Base-by-base conservation (phyloP, 2,329 filamentous ascomycete species). In the Diaporthe humulicola region DNA sequence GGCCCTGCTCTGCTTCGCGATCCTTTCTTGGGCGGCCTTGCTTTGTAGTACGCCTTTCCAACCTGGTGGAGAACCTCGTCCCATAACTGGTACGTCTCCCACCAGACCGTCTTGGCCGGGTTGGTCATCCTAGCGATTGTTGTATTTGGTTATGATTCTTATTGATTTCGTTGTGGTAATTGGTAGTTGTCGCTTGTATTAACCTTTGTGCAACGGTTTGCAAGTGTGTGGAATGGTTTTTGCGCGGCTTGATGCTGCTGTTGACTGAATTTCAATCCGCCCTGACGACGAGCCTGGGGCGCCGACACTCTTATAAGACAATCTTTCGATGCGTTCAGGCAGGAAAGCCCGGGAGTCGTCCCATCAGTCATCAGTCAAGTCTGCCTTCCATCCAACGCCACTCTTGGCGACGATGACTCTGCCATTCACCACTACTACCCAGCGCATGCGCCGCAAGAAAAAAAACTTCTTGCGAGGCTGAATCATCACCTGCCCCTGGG, bases 1-100 rank as follows among this genome's bases (percentile, higher is more conserved):
- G 73, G 67, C 40, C 70, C 19, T 56, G 45, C 19, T 14, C 33
- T 52, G 28, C 54, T 38, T 25, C 61, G 67, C 40, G 73, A 70
- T 52, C 33, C 22, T 42, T 38, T 66, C 36, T 60, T 58, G 36
- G 45, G 61, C 36, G 50, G 74, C 40, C 48, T 64, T 36, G 71
- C 67, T 30, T 82, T 85, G 79, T 81, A 84, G 78, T 85, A 85
- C 60, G 80, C 78, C 73, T 80, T 83, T 58, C 84, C 85, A 56
- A 86, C 78, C 52, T 81, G 80, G 72, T 84, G 82, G 50, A 85
- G 80, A n/a, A 86, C 80, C 14, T 80, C 79, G 30, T 85, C 84
- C 84, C 84, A 86, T 30, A 82, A 66, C 73, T 84, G 79, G 75
- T 83, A 80, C n/a, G 82, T 83, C 76, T 79, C 81, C 70, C 79